A percentile compares a stretch with the other conserved stretches of the same genome.
These are phyloP conservation scores for Clarireedia monteithiana DNA, from an alignment of 2,329 filamentous ascomycete genomes.

Conservation along the genomic window DNA sequence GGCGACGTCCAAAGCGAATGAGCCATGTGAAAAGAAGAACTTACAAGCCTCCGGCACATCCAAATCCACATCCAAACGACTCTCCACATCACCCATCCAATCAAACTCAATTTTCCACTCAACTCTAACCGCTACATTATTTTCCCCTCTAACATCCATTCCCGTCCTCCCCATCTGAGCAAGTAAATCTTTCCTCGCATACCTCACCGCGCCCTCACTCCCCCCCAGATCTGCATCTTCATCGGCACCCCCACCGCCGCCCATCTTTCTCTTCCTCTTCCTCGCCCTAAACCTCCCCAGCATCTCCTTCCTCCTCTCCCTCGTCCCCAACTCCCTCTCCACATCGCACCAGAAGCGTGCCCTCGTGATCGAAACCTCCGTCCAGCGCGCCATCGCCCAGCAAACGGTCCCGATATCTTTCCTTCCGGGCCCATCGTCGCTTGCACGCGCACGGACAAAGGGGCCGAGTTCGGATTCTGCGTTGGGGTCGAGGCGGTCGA, in stretches of 20 bases:
- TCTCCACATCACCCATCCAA: slow-evolving; percentile 65
- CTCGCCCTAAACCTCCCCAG: slow-evolving; percentile 13
- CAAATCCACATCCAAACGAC: slow-evolving; percentile 44
- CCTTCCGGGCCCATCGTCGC: slow-evolving; percentile 37
- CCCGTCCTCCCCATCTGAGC: slow-evolving; percentile 46
- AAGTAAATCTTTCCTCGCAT: slow-evolving; percentile 40
- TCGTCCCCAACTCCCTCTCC: slow-evolving; percentile 38
- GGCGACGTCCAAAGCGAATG: not conserved
- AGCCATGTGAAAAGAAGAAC: slow-evolving; percentile 22
- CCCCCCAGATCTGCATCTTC: slow-evolving; percentile 22
- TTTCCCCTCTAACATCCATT: slow-evolving; percentile 28
- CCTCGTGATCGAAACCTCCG: slow-evolving; percentile 50
- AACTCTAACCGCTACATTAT: slow-evolving; percentile 35
- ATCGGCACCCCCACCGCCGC: slow-evolving; percentile 29
- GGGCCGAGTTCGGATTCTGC: slow-evolving; percentile 50
- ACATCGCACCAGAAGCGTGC: slow-evolving; percentile 56
- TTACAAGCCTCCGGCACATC: slow-evolving; percentile 56
- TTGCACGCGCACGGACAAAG: slow-evolving; percentile 33
- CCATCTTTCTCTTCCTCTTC: slow-evolving; percentile 18
- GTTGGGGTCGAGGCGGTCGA: slow-evolving; percentile 48
- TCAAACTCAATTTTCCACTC: slow-evolving; percentile 60
- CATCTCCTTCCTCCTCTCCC: slow-evolving; percentile 24
- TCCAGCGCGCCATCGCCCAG: slow-evolving; percentile 65
- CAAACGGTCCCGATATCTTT: slow-evolving; percentile 52
- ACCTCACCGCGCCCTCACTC: slow-evolving; percentile 9